Conservation (phyloP, 164 flowering plant genomes). For the Pachysandra terminalis region DNA sequence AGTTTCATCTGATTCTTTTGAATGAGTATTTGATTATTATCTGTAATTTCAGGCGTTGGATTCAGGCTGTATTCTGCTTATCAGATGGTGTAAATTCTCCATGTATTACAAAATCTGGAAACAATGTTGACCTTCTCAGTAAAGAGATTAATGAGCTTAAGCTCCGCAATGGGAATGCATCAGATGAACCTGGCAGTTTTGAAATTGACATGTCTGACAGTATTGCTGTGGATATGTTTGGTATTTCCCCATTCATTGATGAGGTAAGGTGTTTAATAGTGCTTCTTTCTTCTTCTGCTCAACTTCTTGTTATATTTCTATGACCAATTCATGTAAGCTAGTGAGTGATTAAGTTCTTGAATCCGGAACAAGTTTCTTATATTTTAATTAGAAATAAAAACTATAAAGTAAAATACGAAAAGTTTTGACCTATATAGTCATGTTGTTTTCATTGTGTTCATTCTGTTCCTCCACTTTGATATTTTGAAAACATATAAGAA, state of each 20-base stretch:
- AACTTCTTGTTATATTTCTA: background rate
- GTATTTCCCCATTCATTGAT: conserved; percentile 39
- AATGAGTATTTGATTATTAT: background rate
- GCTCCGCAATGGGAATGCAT: conserved; percentile 13
- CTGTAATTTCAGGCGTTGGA: conserved; percentile 73
- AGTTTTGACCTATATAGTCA: background rate
- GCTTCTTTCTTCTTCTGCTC: background rate
- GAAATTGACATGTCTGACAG: conserved; percentile 82
- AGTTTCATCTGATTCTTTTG: background rate
- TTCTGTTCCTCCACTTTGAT: no score
- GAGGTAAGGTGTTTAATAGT: conserved; percentile 43
- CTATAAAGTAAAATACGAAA: background rate
- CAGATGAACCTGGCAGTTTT: conserved; percentile 19
- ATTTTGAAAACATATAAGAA: no score
- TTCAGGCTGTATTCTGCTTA: conserved; percentile 71
- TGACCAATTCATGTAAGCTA: background rate
- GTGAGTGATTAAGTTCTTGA: background rate
- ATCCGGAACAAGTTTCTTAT: background rate
- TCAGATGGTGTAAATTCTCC: conserved; percentile 15
- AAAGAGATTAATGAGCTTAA: conserved; percentile 16
- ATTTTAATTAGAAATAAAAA: background rate
- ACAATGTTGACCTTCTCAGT: conserved; percentile 12
- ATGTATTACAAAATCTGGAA: conserved; percentile 16
- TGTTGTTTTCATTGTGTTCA: no score
- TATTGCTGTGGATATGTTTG: conserved; percentile 80